phyloP scores from a whole-genome alignment of 805 yeast genomes.

The Yamadazyma scolyti region DNA sequence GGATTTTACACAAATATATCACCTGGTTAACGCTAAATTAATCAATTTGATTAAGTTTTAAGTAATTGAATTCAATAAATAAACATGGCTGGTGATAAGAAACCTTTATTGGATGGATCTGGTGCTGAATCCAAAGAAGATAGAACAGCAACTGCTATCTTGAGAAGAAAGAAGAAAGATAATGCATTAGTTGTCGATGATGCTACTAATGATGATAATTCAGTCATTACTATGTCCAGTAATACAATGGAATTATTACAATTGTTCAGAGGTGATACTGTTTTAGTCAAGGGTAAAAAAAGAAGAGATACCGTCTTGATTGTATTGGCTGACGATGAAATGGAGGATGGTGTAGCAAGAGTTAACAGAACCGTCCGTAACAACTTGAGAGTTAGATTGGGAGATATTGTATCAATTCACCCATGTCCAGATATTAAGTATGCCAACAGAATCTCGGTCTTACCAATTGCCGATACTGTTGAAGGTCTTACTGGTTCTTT shows the following conservation, averaged over 20 bases:
- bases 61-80: not conserved
- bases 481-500: constrained; percentile 97
- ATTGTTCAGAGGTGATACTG: constrained; percentile 97
- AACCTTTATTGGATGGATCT: constrained; percentile 51
- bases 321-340: constrained; percentile 93
- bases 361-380: constrained; percentile 94
- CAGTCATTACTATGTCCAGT: constrained; percentile 91
- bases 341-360: constrained; percentile 93
- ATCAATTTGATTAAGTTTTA: not conserved
- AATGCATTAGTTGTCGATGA: constrained; percentile 94
- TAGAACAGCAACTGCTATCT: constrained; percentile 92
- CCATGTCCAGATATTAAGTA: constrained; percentile 98
- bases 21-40: not conserved
- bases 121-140: constrained; percentile 60
- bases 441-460: constrained; percentile 88
- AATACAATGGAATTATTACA: constrained; percentile 93
- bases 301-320: constrained; percentile 95
- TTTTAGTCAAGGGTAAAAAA: constrained; percentile 94
- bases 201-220: constrained; percentile 95
- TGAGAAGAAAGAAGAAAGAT: constrained; percentile 96
- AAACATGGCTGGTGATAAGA: constrained; percentile 23
- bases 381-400: constrained; percentile 89
- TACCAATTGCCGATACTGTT: constrained; percentile 97
- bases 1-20: not conserved
- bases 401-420: constrained; percentile 86